Evolutionary conservation across 2,329 filamentous ascomycete species (phyloP).

Genomic region (Scleromitrula shiraiana): DNA sequence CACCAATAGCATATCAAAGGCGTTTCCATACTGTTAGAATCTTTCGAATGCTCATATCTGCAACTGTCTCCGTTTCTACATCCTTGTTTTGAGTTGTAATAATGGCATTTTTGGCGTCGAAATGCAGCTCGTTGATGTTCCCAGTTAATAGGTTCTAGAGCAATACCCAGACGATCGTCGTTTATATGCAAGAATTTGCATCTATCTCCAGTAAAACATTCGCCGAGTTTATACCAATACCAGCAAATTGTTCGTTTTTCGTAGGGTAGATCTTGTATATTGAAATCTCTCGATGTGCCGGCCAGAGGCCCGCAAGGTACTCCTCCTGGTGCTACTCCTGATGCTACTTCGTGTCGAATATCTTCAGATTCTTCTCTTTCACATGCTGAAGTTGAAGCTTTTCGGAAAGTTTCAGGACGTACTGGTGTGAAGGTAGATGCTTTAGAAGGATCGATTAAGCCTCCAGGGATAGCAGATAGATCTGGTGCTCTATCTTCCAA

Average conservation of each 20-base stretch:
- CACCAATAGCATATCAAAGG: slow-evolving; percentile 1
- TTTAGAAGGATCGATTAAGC: slow-evolving; percentile 21
- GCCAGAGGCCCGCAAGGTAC: too few relatives aligned
- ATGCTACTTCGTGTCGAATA: too few relatives aligned
- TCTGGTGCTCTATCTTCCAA: slow-evolving; percentile 37
- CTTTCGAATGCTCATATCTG: slow-evolving; percentile 12
- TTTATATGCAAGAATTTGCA: slow-evolving; percentile 1
- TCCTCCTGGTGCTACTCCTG: too few relatives aligned
- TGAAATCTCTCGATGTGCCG: background rate
- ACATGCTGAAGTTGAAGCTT: background rate
- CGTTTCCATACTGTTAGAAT: background rate
- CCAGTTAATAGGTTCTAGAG: background rate
- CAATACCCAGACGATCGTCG: background rate
- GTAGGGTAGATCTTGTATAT: background rate
- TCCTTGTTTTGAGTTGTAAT: background rate
- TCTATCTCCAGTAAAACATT: background rate
- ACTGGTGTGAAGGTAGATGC: slow-evolving; percentile 12
- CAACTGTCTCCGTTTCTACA: slow-evolving; percentile 11
- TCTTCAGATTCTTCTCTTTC: background rate
- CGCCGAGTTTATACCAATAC: background rate
- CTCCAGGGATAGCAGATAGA: slow-evolving; percentile 25
- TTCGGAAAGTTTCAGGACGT: slow-evolving; percentile 13
- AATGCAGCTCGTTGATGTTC: too few relatives aligned
- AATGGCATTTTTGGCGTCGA: background rate
- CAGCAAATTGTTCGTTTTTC: background rate